Evolutionary conservation across 371 early-diverging fungal genomes (phyloP), one percentile per base, ranked within the genome.

Genomic region (Apophysomyces ossiformis): DNA sequence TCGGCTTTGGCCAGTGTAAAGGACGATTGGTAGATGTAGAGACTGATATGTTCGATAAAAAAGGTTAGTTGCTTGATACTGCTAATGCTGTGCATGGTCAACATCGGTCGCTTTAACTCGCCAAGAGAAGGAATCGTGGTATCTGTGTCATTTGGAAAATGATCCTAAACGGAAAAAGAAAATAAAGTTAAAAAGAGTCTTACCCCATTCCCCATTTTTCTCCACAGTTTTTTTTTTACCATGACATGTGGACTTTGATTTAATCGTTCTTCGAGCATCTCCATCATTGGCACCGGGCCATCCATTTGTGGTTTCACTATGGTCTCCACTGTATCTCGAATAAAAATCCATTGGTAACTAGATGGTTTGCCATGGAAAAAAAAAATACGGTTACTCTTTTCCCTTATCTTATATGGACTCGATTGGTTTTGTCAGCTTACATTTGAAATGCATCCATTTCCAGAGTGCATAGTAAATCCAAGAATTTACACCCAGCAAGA

Each of bases 291-390:
- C 61, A 73, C 79, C 3, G 87, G 83, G 37, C 80, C 82, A 47
- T 77, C 76, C 5, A 75, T 68, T 54, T 73, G 68, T 1, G 79
- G 64, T 8, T 70, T 72, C 46, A 84, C 79, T 16, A 85, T 12
- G 37, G 85, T 84, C 41, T 91, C 93, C 5, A 92, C 81, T 1
- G 92, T 91, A 61, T 96, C 96, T 1, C 89, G 87, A 60, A 95
- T 89, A 69, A 96, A 96, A 5, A 95, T 92, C 95, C 96, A 95
- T 83, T 95, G 93, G 68, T 94, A 93, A 38, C 93, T 93, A 66
- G 45, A 41, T 8, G 7, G n/a, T 15, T 21, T 16, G 37, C 11
- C 26, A 35, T 5, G 8, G 18, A 68, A 36, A 16, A 5, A 44
- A 13, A n/a, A n/a, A 38, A 36, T 60, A 13, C 12, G 58, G 16